Conservation (phyloP, 2,329 filamentous ascomycete species). For the Stachybotrys chartarum region DNA sequence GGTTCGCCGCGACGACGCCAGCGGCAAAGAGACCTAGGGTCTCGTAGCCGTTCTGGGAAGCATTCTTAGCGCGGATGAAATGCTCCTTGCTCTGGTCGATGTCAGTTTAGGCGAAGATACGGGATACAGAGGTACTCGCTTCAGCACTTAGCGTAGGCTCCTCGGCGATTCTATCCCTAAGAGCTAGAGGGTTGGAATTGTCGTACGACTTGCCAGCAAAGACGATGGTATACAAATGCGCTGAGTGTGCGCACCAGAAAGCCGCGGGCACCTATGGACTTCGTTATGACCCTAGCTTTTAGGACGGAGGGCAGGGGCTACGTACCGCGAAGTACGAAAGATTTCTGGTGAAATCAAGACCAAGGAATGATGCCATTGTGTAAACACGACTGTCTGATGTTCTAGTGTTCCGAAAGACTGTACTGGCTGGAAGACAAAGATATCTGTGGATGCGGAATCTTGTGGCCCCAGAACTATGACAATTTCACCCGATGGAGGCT, state of each 20-base stretch:
- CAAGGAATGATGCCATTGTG: no score
- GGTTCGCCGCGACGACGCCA: conserved; percentile 37
- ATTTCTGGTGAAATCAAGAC: not conserved
- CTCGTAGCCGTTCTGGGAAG: conserved; percentile 35
- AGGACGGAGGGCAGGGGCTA: not conserved
- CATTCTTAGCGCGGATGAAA: conserved; percentile 45
- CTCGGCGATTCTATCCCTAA: not conserved
- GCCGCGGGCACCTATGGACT: not conserved
- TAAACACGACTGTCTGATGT: no score
- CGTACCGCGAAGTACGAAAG: not conserved
- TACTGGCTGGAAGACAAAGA: no score
- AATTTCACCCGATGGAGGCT: no score
- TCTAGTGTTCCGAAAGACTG: no score
- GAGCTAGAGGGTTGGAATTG: not conserved
- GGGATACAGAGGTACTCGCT: not conserved
- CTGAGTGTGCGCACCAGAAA: not conserved
- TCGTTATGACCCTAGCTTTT: not conserved
- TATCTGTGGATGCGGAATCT: no score
- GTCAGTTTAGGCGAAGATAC: not conserved
- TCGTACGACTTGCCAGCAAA: not conserved
- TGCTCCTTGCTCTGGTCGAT: conserved; percentile 42
- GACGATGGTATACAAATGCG: not conserved
- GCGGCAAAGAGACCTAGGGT: conserved; percentile 35
- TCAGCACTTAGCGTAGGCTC: not conserved
- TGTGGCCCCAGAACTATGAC: no score